Evolutionary conservation across 345 rosid species (phyloP), one percentile per base, ranked within the genome.

Genomic region (Abelmoschus esculentus): DNA sequence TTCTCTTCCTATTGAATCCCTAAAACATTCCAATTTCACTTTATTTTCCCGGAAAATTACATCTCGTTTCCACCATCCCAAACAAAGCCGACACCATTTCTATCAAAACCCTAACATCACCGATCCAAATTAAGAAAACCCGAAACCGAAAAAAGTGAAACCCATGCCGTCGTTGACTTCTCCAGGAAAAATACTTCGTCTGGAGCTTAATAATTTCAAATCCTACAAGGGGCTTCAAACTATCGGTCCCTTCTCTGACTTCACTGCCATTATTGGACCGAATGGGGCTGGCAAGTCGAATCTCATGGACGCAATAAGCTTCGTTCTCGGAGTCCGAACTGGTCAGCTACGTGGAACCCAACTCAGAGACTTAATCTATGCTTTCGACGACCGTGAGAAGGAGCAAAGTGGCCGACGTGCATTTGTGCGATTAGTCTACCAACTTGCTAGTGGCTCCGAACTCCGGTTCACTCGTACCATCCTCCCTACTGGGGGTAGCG

Each of bases 231-330:
- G 99, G 18, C 74, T 70, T 55, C 98, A 95, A 66, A 52, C 74
- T 7, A 89, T 95, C 29, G 99, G 99, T 14, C 99, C 99, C 0
- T 95, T 95, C 88, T 86, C 79, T 69, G 96, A 95, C 80, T 95
- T 95, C 85, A 95, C 99, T 0, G 99, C 99, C 29, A 91, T 95
- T 4, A 91, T 95, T 46, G 99, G 99, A 38, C 99, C 99, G 32
- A 95, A 95, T 79, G 99, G 99, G 5, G 85, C 99, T 3, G 99
- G 99, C 14, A 95, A 95, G 76, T 95, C 97, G 26, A 95, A 95
- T 78, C 86, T 95, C 52, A 95, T 95, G 99, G 99, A 95, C 75
- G 99, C 99, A 2, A 95, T 95, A 44, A 95, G 99, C 81, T 95
- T 95, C 79, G 97, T 95, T 17, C 93, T 95, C 10, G 99, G 99